These are phyloP conservation scores for Vitis cinerea DNA, from an alignment of 164 flowering plant genomes.

Conservation along the genomic window DNA sequence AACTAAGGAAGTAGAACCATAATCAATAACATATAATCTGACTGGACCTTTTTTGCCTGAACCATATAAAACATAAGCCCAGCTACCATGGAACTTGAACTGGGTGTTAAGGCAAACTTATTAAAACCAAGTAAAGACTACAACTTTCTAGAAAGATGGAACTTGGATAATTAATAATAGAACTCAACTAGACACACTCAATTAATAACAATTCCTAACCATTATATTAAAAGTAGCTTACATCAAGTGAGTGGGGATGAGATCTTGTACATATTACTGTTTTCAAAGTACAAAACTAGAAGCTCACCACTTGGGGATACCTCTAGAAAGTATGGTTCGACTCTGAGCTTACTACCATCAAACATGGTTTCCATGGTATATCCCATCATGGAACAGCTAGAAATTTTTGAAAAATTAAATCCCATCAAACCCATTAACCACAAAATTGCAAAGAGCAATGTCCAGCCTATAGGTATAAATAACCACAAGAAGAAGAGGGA, in stretches of 20 bases:
- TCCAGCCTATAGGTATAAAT: neutral
- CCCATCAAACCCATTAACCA: conserved; percentile 6
- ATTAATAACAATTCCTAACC: neutral
- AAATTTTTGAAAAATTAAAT: conserved; percentile 29
- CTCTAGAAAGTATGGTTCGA: conserved; percentile 54
- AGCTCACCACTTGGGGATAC: conserved; percentile 53
- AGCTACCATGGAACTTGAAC: too few relatives aligned
- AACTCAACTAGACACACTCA: neutral
- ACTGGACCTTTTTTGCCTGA: neutral
- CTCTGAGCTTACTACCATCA: conserved; percentile 65
- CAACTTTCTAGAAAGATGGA: neutral
- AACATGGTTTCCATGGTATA: conserved; percentile 66
- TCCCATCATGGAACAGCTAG: conserved; percentile 62
- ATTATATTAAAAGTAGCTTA: conserved; percentile 26
- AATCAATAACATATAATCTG: neutral
- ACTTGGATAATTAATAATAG: neutral
- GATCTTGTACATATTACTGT: conserved; percentile 62
- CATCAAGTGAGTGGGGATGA: conserved; percentile 54
- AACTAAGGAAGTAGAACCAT: neutral
- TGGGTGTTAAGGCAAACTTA: too few relatives aligned
- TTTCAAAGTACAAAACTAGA: conserved; percentile 55
- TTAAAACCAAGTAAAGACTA: neutral
- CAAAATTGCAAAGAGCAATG: conserved; percentile 10
- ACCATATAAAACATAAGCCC: neutral
- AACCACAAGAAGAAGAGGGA: neutral